These are phyloP conservation scores for Phytophthora litchii DNA, from an alignment of 352 stramenopile genomes.

Conservation along the genomic window DNA sequence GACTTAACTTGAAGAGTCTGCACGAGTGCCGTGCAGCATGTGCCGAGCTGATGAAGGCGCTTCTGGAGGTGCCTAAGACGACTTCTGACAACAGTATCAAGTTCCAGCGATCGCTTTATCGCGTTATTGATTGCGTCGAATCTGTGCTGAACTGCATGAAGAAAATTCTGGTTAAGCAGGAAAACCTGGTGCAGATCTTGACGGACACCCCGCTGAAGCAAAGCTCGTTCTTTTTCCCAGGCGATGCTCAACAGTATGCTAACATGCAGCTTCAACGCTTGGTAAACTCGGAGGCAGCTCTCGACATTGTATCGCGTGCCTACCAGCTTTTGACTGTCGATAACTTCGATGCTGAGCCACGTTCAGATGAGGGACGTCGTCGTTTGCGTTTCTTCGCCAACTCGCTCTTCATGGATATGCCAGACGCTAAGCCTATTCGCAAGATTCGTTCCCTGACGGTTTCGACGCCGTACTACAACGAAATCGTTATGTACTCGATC, in stretches of 20 bases:
- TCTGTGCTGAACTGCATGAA: slow-evolving; percentile 85
- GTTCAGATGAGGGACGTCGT: slow-evolving; percentile 84
- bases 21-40: slow-evolving; percentile 70
- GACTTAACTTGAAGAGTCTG: slow-evolving; percentile 81
- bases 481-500: slow-evolving; percentile 92
- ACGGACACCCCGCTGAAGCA: slow-evolving; percentile 87
- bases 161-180: slow-evolving; percentile 84
- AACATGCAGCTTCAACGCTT: slow-evolving; percentile 79
- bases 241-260: slow-evolving; percentile 82
- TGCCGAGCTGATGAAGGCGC: slow-evolving; percentile 86
- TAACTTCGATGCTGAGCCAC: slow-evolving; percentile 90
- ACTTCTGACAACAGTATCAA: slow-evolving; percentile 85
- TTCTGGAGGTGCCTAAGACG: slow-evolving; percentile 82
- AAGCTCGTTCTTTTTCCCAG: slow-evolving; percentile 90
- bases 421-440: slow-evolving; percentile 81
- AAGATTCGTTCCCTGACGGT: slow-evolving; percentile 88
- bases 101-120: slow-evolving; percentile 85
- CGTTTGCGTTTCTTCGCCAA: slow-evolving; percentile 89
- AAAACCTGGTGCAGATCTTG: slow-evolving; percentile 85
- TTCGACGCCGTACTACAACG: slow-evolving; percentile 90
- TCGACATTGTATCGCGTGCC: slow-evolving; percentile 85
- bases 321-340: slow-evolving; percentile 90
- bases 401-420: slow-evolving; percentile 92
- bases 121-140: slow-evolving; percentile 86
- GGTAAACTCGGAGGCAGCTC: slow-evolving; percentile 80